A percentile compares a stretch with the other conserved stretches of the same genome.
These are phyloP conservation scores for Ophiocytium majus DNA, from an alignment of 352 stramenopile genomes.

Conservation along the genomic window DNA sequence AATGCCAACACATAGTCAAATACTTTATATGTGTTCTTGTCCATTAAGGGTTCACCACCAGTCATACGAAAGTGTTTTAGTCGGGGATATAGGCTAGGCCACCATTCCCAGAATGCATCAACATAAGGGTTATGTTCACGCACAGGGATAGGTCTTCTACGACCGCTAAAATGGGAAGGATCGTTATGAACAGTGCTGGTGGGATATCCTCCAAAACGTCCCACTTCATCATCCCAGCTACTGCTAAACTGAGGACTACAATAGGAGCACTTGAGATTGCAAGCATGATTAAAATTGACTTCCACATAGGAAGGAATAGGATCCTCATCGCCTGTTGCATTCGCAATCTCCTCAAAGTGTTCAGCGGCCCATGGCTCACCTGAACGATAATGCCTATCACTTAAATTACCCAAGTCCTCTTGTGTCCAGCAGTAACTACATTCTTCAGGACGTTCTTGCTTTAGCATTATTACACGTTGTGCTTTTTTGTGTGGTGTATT, in stretches of 20 bases:
- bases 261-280: slow-evolving; percentile 1
- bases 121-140: slow-evolving; percentile 5
- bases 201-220: background rate
- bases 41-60: background rate
- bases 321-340: background rate
- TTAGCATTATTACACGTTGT: background rate
- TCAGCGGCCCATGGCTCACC: background rate
- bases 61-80: background rate
- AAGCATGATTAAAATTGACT: background rate
- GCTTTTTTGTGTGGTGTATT: slow-evolving; percentile 11
- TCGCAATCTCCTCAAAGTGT: background rate
- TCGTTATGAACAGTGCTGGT: too few relatives aligned
- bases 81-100: background rate
- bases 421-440: background rate
- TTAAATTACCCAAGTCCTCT: background rate
- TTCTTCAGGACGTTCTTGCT: background rate
- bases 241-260: background rate
- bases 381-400: background rate
- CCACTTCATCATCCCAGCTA: background rate
- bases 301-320: background rate
- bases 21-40: background rate
- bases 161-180: too few relatives aligned
- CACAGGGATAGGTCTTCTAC: too few relatives aligned
- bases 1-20: background rate
- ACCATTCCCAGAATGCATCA: slow-evolving; percentile 13